Evolutionary conservation across 305 asterid genomes (phyloP).

Genomic region (Rubia peregrina): DNA sequence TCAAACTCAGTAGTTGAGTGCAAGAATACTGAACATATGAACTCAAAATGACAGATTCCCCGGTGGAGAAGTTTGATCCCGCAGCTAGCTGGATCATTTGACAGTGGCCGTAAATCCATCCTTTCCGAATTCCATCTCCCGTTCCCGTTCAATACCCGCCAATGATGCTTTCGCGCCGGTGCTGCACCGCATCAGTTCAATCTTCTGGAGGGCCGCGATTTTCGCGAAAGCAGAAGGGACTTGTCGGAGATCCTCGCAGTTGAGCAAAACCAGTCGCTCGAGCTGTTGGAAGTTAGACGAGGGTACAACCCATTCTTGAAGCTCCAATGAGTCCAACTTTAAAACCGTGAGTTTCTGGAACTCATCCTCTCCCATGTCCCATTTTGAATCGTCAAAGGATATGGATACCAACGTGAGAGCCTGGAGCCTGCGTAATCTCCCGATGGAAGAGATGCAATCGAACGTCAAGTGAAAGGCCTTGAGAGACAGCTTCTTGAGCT

Average conservation of each 20-base stretch:
- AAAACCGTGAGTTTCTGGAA: constrained; percentile 6
- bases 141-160: not conserved
- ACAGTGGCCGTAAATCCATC: no score
- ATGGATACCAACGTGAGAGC: not conserved
- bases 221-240: not conserved
- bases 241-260: not conserved
- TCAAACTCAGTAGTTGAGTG: no score
- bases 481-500: constrained; percentile 2
- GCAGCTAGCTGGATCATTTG: no score
- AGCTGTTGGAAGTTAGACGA: not conserved
- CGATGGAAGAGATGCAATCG: not conserved
- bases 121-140: no score
- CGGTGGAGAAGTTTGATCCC: no score
- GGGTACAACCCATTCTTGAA: constrained; percentile 8
- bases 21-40: no score
- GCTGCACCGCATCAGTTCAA: not conserved
- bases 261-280: not conserved
- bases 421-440: constrained; percentile 1
- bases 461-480: not conserved
- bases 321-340: not conserved
- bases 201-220: not conserved
- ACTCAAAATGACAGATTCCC: no score
- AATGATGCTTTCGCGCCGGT: not conserved
- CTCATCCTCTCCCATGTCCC: constrained; percentile 5
- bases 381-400: not conserved